These are phyloP conservation scores for Pichia cabralensis DNA, from an alignment of 805 yeast species.

Conservation along the genomic window DNA sequence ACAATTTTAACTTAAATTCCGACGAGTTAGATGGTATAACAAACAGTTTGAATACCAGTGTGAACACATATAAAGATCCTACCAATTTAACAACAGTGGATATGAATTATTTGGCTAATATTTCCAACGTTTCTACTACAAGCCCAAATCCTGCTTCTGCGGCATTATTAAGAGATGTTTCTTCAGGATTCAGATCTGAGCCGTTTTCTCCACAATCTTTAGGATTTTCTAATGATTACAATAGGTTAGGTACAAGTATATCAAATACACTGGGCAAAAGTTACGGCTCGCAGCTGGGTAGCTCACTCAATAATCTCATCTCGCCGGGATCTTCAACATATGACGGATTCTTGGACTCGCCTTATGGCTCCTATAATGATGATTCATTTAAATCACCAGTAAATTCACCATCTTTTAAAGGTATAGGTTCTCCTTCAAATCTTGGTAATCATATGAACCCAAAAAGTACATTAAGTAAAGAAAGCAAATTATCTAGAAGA, in stretches of 20 bases:
- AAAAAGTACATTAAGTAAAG: conserved; percentile 36
- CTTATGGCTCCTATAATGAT: conserved; percentile 27
- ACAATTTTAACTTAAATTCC: too few species aligned
- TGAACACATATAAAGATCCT: too few species aligned
- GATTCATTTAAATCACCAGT: conserved; percentile 25
- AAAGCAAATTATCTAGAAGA: conserved; percentile 65
- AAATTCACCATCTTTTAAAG: conserved; percentile 26
- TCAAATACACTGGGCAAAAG: conserved; percentile 14
- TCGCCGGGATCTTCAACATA: conserved; percentile 29
- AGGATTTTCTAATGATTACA: conserved; percentile 12
- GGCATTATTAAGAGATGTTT: not conserved
- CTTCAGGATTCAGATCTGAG: conserved; percentile 6
- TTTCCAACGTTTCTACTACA: too few species aligned
- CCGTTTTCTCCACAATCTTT: conserved; percentile 22
- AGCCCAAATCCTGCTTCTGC: conserved; percentile 3
- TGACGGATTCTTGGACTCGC: conserved; percentile 26
- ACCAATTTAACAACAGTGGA: too few species aligned
- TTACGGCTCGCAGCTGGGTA: conserved; percentile 23
- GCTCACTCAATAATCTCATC: conserved; percentile 23
- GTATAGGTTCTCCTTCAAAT: conserved; percentile 28
- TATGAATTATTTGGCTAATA: too few species aligned
- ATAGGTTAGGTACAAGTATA: conserved; percentile 1
- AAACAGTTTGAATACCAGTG: too few species aligned
- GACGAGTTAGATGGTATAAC: too few species aligned
- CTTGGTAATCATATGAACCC: conserved; percentile 26